Percentiles rank a stretch among this genome's conserved stretches.
These are phyloP conservation scores for Chloris gayana DNA, from an alignment of 176 grass and related monocot species.

Conservation along the genomic window DNA sequence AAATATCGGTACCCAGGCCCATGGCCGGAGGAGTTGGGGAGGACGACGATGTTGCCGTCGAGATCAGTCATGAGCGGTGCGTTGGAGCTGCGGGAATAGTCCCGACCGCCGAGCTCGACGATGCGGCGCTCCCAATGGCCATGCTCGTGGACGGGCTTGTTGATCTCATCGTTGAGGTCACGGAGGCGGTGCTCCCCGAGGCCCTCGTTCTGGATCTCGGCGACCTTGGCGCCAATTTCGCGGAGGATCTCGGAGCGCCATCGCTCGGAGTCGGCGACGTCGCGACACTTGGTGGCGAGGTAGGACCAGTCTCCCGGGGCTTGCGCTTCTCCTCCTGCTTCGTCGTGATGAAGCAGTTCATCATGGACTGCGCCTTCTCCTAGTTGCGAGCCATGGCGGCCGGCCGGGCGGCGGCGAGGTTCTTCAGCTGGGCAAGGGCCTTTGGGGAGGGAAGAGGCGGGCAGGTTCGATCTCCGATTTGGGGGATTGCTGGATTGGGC, in stretches of 20 bases:
- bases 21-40: conserved; percentile 48
- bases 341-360: conserved; percentile 96
- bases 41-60: conserved; percentile 89
- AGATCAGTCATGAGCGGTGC: conserved; percentile 89
- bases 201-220: conserved; percentile 97
- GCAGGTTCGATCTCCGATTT: no score
- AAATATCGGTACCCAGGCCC: no score
- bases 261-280: conserved; percentile 81
- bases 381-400: conserved; percentile 86
- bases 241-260: conserved; percentile 97
- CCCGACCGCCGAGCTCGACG: conserved; percentile 78
- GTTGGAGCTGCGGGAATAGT: conserved; percentile 69
- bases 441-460: no score
- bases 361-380: conserved; percentile 97
- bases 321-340: conserved; percentile 98
- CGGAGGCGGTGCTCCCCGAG: no score
- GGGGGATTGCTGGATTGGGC: no score
- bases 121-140: conserved; percentile 96
- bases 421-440: no score
- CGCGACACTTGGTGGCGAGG: conserved; percentile 81
- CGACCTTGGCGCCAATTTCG: conserved; percentile 91
- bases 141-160: conserved; percentile 93
- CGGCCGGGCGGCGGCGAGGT: not conserved
- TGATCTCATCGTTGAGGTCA: conserved; percentile 99
- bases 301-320: conserved; percentile 82